These are phyloP conservation scores for Aphanomyces stellatus DNA, from an alignment of 352 stramenopile genomes.

Conservation along the genomic window DNA sequence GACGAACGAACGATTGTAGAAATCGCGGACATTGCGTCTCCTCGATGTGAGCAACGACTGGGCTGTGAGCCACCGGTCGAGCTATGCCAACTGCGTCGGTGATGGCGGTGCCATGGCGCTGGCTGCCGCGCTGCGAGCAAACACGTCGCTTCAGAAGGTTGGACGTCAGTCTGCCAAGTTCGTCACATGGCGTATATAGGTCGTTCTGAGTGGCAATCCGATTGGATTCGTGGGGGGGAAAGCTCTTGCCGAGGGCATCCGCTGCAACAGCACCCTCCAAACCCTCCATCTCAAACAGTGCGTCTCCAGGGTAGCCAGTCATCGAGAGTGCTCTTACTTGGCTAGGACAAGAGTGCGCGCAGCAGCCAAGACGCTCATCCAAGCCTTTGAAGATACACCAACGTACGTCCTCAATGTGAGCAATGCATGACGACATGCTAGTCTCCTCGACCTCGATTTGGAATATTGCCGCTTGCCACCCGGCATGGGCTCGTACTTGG, in stretches of 20 bases:
- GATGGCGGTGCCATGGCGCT: not conserved
- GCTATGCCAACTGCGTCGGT: not conserved
- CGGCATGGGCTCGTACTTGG: not conserved
- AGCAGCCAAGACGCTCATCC: not conserved
- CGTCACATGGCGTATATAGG: not conserved
- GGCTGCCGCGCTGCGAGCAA: not conserved
- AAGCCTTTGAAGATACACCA: not conserved
- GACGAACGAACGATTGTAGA: not conserved
- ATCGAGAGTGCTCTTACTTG: not conserved
- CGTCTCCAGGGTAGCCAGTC: not conserved
- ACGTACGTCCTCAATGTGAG: not conserved
- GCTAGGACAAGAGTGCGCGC: not conserved
- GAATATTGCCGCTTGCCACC: slow-evolving; percentile 12
- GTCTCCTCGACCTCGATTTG: slow-evolving; percentile 9
- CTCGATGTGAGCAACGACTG: slow-evolving; percentile 19
- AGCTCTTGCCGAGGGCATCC: not conserved
- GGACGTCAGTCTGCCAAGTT: not conserved
- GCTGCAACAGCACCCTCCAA: not conserved
- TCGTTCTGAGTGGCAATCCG: slow-evolving; percentile 7
- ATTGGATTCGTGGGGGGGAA: not conserved
- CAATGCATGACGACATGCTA: too few relatives aligned
- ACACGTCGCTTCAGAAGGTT: slow-evolving; percentile 8
- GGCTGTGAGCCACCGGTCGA: not conserved
- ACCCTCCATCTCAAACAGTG: slow-evolving; percentile 5
- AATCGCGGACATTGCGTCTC: not conserved